Evolutionary conservation across 1,284 basidiomycete genomes (phyloP).

Genomic region (Ganoderma boninense): DNA sequence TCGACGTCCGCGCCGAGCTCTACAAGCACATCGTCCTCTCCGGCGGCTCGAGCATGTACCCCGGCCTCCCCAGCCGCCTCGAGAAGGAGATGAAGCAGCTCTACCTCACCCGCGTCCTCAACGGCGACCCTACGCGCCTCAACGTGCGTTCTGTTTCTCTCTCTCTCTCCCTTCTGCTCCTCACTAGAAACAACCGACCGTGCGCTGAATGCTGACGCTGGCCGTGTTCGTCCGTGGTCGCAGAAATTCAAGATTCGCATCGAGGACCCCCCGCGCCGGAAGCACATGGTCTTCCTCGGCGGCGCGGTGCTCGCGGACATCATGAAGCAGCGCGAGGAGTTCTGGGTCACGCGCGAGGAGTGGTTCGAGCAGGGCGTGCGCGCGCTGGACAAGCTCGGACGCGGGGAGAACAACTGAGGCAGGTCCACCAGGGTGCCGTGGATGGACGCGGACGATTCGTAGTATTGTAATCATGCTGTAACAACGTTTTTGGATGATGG

Average conservation of each 20-base stretch:
- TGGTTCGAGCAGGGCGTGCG: constrained; percentile 91
- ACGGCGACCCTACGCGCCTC: constrained; percentile 85
- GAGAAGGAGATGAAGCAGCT: constrained; percentile 99
- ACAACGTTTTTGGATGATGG: constrained; percentile 18
- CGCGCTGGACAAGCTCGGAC: constrained; percentile 85
- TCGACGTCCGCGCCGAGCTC: constrained; percentile 90
- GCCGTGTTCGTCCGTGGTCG: background rate
- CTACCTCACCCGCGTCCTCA: constrained; percentile 90
- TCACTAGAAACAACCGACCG: too few relatives aligned
- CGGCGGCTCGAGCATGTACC: constrained; percentile 98
- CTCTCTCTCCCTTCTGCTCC: background rate
- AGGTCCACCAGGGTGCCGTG: background rate
- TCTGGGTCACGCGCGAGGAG: constrained; percentile 94
- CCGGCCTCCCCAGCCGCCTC: constrained; percentile 93
- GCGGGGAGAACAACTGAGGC: constrained; percentile 57
- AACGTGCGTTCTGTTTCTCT: constrained; percentile 68
- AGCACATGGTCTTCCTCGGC: constrained; percentile 99
- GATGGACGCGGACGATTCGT: constrained; percentile 16
- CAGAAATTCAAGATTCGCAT: constrained; percentile 99
- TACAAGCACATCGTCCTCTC: constrained; percentile 99
- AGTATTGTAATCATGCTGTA: constrained; percentile 26
- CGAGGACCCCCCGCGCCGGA: constrained; percentile 96
- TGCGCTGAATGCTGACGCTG: background rate
- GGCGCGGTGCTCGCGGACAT: constrained; percentile 97
- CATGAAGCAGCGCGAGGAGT: constrained; percentile 95